These are phyloP conservation scores for Pyrenophora graminea DNA, from an alignment of 2,329 filamentous ascomycete species.

Conservation along the genomic window DNA sequence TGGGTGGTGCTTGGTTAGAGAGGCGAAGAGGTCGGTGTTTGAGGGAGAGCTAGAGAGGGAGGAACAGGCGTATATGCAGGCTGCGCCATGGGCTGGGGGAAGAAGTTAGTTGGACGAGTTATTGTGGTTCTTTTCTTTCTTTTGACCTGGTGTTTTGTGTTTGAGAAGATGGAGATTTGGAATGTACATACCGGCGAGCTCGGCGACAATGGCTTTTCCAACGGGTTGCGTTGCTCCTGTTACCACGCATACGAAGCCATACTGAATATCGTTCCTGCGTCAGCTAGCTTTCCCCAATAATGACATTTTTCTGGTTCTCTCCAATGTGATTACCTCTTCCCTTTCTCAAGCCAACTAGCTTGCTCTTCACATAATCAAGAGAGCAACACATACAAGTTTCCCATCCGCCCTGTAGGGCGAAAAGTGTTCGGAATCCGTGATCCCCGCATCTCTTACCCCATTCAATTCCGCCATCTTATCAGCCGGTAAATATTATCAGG, in stretches of 20 bases:
- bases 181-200: slow-evolving; percentile 58
- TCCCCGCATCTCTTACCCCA: neutral
- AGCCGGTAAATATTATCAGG: neutral
- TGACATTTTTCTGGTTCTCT: too few species aligned
- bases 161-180: neutral
- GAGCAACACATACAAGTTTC: slow-evolving; percentile 55
- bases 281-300: neutral
- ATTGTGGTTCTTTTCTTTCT: neutral
- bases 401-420: slow-evolving; percentile 63
- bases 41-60: slow-evolving; percentile 49
- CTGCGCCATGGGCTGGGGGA: slow-evolving; percentile 62
- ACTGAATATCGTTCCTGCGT: slow-evolving; percentile 43
- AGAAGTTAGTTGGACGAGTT: neutral
- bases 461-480: slow-evolving; percentile 11
- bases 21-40: slow-evolving; percentile 50
- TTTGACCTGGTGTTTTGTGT: neutral
- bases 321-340: neutral
- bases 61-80: slow-evolving; percentile 65
- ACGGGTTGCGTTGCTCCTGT: slow-evolving; percentile 65
- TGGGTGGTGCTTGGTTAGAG: slow-evolving; percentile 48
- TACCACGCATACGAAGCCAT: slow-evolving; percentile 68
- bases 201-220: slow-evolving; percentile 62
- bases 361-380: neutral
- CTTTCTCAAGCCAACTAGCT: neutral
- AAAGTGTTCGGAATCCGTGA: slow-evolving; percentile 54